Evolutionary conservation across 2,329 filamentous ascomycete genomes (phyloP).

Genomic region (Pestalotiopsis sp.): DNA sequence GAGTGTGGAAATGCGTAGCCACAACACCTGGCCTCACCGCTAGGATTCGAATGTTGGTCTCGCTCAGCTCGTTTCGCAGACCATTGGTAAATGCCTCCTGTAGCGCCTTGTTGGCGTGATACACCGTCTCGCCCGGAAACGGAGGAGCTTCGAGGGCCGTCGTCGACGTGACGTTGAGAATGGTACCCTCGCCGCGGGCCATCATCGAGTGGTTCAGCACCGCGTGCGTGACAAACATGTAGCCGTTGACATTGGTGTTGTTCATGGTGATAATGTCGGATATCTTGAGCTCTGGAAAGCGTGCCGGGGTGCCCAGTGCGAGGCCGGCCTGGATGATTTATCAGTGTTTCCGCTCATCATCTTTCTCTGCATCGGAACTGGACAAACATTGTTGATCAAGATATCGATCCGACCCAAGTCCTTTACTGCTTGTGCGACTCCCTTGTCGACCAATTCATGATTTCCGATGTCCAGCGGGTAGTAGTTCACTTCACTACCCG

Average conservation of each 20-base stretch:
- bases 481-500: constrained; percentile 11
- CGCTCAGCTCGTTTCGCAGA: constrained; percentile 45
- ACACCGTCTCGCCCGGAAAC: constrained; percentile 48
- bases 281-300: constrained; percentile 41
- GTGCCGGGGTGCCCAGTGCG: constrained; percentile 43
- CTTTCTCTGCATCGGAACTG: background rate
- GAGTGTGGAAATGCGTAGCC: constrained; percentile 47
- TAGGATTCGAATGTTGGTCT: constrained; percentile 46
- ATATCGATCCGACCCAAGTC: constrained; percentile 40
- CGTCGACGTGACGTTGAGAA: constrained; percentile 47
- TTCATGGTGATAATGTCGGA: constrained; percentile 44
- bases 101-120: constrained; percentile 46
- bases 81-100: constrained; percentile 51
- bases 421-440: constrained; percentile 29
- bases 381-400: constrained; percentile 42
- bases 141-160: constrained; percentile 48
- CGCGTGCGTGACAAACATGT: constrained; percentile 44
- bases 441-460: constrained; percentile 30
- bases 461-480: constrained; percentile 30
- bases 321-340: constrained; percentile 36
- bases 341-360: background rate
- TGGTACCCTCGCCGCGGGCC: constrained; percentile 38
- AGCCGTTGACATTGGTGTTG: constrained; percentile 46
- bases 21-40: constrained; percentile 47
- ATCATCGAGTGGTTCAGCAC: constrained; percentile 45